Conservation (phyloP, 1,139 yeast genomes). For the Dujonia santamariae region DNA sequence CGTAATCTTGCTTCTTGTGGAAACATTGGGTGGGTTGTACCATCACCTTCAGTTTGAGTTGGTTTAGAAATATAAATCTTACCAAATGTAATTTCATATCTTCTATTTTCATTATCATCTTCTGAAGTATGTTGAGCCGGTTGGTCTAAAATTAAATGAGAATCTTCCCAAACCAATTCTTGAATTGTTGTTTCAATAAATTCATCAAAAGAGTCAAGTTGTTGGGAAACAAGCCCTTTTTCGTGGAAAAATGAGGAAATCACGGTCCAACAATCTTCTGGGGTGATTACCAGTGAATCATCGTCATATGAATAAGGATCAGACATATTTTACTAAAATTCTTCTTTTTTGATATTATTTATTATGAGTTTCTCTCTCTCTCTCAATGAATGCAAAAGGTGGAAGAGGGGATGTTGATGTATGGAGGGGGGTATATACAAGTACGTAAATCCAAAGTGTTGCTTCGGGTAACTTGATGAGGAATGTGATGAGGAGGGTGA, state of each 20-base stretch:
- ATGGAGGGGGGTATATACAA: no score
- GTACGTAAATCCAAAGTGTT: no score
- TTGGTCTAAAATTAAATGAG: constrained; percentile 89
- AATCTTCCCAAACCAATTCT: constrained; percentile 94
- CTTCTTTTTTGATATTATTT: constrained; percentile 4
- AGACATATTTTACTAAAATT: constrained; percentile 20
- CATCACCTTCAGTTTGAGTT: constrained; percentile 98
- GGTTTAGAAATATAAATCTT: constrained; percentile 96
- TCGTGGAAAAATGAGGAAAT: constrained; percentile 94
- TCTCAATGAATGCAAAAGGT: no score
- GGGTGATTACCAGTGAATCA: constrained; percentile 75
- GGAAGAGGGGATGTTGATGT: no score
- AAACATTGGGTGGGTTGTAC: constrained; percentile 96
- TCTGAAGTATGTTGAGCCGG: constrained; percentile 97
- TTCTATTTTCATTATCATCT: constrained; percentile 81
- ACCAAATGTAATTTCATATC: constrained; percentile 95
- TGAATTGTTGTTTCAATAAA: constrained; percentile 96
- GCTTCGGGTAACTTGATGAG: no score
- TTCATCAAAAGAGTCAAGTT: constrained; percentile 96
- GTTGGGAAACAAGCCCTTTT: constrained; percentile 96
- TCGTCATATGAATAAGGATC: constrained; percentile 71
- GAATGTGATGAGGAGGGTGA: no score
- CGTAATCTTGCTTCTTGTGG: constrained; percentile 98
- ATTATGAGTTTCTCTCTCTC: no score
- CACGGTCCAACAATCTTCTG: constrained; percentile 99